Base-by-base conservation (phyloP, 768 basidiomycete species). In the Hygrophorus russula region DNA sequence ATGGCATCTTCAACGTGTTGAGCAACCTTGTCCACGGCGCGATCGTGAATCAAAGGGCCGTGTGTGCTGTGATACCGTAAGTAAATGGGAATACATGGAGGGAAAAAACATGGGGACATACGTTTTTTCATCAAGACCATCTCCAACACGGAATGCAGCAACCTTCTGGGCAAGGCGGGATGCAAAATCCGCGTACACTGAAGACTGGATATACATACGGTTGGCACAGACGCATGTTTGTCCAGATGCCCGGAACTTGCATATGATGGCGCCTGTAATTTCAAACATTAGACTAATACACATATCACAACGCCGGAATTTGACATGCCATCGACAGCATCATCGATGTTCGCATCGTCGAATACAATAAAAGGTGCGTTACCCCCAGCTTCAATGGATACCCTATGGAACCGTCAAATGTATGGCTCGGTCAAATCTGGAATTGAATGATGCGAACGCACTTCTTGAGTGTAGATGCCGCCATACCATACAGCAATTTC, bases 291-390 rank as follows among this genome's bases (percentile, higher is more conserved):
- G 19, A 14, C n/a, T n/a, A n/a, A n/a, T n/a, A n/a, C 33, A 12
- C 32, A n/a, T 10, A 44, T 17, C 32, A 20, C 9, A 7, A 41
- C 19, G 17, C 7, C 3, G 19, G 35, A 13, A 15, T 20, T 2
- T 7, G 18, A 18, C 30, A n/a, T 48, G 74, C 93, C 87, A 50
- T 81, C 78, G 5, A 99, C 89, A 20, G 96, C 96, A 45, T 82
- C 79, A 39, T 91, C 87, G 41, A 99, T 73, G 57, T 98, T 82
- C 0, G 92, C 94, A 55, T 98, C 96, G 49, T 91, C 86, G 58
- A 99, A 98, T 5, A 99, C 86, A 52, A 98, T 96, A 61, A 99
- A 92, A 0, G 94, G 86, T 0, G 93, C 80, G 51, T 98, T 98
- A 20, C 96, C 94, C 11, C 92, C 90, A 20, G 91, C 86, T 63